phyloP scores from a whole-genome alignment of 306 rosid species.

The Arachis stenosperma region DNA sequence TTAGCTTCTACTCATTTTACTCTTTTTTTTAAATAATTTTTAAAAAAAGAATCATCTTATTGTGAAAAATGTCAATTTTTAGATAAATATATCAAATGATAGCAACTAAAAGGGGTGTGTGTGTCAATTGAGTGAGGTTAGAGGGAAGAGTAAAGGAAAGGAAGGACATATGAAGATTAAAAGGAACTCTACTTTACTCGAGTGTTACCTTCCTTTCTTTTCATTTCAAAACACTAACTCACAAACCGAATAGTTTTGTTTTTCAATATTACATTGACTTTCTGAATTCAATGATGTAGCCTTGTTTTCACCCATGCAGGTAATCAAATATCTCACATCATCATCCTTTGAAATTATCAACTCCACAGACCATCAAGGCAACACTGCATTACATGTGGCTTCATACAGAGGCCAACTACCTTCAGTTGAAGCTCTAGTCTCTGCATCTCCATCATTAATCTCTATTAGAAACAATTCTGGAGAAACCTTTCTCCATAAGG shows the following conservation, averaged over 20 bases:
- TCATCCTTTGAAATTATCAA: constrained; percentile 56
- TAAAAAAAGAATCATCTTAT: too few relatives aligned
- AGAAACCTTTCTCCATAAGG: constrained; percentile 82
- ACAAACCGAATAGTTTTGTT: too few relatives aligned
- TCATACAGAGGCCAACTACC: constrained; percentile 74
- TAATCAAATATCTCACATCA: constrained; percentile 51
- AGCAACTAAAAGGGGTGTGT: too few relatives aligned
- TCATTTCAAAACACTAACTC: too few relatives aligned
- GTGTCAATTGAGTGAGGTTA: too few relatives aligned
- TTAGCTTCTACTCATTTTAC: constrained; percentile 33
- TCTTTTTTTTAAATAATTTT: background rate
- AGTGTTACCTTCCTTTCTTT: too few relatives aligned
- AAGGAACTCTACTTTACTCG: too few relatives aligned
- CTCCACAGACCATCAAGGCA: constrained; percentile 72
- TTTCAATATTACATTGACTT: too few relatives aligned
- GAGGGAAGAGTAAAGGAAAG: too few relatives aligned
- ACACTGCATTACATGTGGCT: constrained; percentile 77
- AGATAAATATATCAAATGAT: too few relatives aligned
- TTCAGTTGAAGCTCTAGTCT: constrained; percentile 70
- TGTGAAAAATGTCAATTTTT: too few relatives aligned
- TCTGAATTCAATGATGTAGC: background rate
- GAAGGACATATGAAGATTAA: too few relatives aligned
- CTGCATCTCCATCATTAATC: constrained; percentile 55
- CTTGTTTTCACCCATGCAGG: constrained; percentile 53
- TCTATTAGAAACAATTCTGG: constrained; percentile 54